phyloP scores from a whole-genome alignment of 305 asterid genomes.

The Solanum hybrid region DNA sequence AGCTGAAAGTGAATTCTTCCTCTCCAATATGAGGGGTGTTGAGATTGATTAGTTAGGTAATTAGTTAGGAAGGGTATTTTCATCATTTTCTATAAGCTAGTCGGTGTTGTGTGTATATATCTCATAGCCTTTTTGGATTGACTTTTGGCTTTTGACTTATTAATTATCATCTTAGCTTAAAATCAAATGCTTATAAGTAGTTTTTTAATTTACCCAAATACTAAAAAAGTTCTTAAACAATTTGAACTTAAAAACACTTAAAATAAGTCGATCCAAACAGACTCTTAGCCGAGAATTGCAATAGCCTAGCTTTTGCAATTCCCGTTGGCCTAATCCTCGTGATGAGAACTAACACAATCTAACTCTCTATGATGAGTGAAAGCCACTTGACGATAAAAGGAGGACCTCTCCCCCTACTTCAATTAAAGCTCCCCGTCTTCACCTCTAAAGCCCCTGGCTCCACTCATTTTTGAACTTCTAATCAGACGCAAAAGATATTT shows the following conservation, averaged over 20 bases:
- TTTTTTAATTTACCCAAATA: neutral
- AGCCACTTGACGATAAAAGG: neutral
- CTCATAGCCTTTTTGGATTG: neutral
- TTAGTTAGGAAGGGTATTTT: neutral
- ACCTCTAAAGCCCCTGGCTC: neutral
- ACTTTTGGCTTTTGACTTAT: neutral
- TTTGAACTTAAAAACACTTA: neutral
- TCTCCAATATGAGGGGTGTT: neutral
- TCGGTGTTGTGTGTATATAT: neutral
- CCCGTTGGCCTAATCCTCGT: neutral
- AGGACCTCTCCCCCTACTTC: neutral
- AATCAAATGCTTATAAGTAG: neutral
- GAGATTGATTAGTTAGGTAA: neutral
- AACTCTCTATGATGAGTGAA: neutral
- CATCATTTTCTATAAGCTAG: neutral
- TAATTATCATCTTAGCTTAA: no score
- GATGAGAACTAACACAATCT: neutral
- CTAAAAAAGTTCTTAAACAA: no score
- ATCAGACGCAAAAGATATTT: neutral
- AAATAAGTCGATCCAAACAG: neutral
- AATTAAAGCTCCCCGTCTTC: neutral
- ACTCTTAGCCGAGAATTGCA: neutral
- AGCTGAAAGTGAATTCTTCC: neutral
- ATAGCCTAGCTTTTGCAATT: neutral
- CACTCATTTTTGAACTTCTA: neutral